These are phyloP conservation scores for Berkeleyomyces rouxiae DNA, from an alignment of 2,329 filamentous ascomycete genomes.

Conservation along the genomic window DNA sequence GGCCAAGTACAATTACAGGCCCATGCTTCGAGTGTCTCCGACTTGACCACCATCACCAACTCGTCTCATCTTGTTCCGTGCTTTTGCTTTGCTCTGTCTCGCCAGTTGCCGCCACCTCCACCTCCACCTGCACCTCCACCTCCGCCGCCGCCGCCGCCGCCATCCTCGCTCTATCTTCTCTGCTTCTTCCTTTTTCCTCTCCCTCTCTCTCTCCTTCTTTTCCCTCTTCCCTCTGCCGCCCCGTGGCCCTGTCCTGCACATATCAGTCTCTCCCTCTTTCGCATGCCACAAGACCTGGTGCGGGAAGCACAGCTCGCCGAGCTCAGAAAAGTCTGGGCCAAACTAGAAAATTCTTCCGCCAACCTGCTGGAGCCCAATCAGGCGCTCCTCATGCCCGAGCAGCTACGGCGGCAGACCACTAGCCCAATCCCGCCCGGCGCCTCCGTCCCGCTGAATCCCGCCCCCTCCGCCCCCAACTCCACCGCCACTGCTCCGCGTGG, in stretches of 20 bases:
- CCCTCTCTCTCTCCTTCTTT: not conserved
- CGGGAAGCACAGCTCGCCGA: conserved; percentile 5
- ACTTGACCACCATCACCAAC: not conserved
- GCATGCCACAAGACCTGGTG: conserved; percentile 5
- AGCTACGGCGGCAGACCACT: not conserved
- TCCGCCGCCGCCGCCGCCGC: not conserved
- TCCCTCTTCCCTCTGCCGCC: not conserved
- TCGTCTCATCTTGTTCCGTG: not conserved
- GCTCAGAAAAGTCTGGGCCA: conserved; percentile 7
- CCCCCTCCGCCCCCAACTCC: not conserved
- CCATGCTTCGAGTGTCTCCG: not conserved
- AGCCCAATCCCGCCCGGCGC: no score
- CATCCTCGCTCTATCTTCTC: not conserved
- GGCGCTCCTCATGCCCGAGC: not conserved
- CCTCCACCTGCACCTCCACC: not conserved
- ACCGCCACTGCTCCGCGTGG: not conserved
- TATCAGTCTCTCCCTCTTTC: not conserved
- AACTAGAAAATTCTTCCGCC: conserved; percentile 1
- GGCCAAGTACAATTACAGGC: not conserved
- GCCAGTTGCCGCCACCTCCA: not conserved
- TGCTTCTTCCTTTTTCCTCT: not conserved
- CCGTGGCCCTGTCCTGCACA: not conserved
- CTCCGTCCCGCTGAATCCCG: not conserved
- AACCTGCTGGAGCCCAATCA: conserved; percentile 1
- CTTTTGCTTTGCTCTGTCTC: not conserved